Base-by-base conservation (phyloP, 192 early-diverging fungal species). In the Funneliformis geosporum region DNA sequence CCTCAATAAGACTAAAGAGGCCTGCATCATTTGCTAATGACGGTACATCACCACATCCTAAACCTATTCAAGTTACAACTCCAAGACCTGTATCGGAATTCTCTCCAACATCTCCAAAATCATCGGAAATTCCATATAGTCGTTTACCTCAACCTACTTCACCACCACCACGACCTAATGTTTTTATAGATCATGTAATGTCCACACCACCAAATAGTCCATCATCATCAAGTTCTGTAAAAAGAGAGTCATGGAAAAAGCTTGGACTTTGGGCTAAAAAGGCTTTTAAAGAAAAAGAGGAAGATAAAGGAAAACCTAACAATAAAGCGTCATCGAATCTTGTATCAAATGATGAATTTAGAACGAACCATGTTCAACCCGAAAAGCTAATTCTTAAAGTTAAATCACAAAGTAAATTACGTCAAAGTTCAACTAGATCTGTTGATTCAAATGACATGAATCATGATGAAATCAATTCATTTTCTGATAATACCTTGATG, bases 281-380 rank as follows among this genome's bases (percentile, higher is more conserved):
- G 28, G 64, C 64, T 21, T 78, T 67, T 50, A 77, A 77, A 67
- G 76, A 77, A n/a, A 77, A 77, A 46, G 76, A 77, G 16, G 76
- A 65, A 25, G 40, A 77, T 16, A 46, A 39, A n/a, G 25, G 2
- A 2, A 43, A 23, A 27, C n/a, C 28, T 14, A 60, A 47, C 11
- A 43, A 77, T 25, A 12, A 66, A 5, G 11, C 8, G 6, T 2
- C 18, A 12, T 23, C 11, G 16, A 67, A 59, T 21, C 67, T 21
- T 12, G 9, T 3, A 4, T 8, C 8, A 21, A 60, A 61, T 62
- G 14, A 5, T 27, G 38, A 6, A 42, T 55, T 73, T 61, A 27
- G n/a, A n/a, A n/a, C n/a, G n/a, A n/a, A 10, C 47, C 40, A 9
- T 43, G n/a, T 25, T 12, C 73, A 33, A 47, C 61, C 76, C 14